Evolutionary conservation across 805 yeast species (phyloP).

Genomic region (Hanseniaspora lindneri): DNA sequence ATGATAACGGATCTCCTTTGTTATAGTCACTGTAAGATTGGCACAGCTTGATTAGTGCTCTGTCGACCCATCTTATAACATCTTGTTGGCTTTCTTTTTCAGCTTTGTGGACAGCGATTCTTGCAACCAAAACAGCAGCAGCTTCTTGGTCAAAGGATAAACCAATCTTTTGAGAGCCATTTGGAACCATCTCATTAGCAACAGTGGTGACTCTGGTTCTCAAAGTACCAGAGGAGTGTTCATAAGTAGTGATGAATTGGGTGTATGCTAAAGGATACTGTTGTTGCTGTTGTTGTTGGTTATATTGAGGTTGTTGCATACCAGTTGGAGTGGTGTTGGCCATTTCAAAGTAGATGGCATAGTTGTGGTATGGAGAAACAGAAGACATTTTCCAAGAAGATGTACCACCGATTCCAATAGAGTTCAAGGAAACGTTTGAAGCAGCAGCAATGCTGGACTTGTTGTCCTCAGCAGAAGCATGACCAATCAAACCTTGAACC

Average conservation of each 20-base stretch:
- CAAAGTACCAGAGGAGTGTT: conserved; percentile 86
- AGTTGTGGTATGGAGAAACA: conserved; percentile 76
- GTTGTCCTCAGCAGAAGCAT: conserved; percentile 48
- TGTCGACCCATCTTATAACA: conserved; percentile 87
- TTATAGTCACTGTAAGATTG: conserved; percentile 88
- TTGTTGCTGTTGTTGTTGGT: conserved; percentile 11
- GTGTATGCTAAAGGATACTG: conserved; percentile 35
- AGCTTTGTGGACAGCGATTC: conserved; percentile 77
- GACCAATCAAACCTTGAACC: conserved; percentile 87
- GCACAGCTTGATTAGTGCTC: conserved; percentile 78
- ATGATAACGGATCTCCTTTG: conserved; percentile 71
- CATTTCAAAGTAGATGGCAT: conserved; percentile 81
- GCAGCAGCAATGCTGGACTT: conserved; percentile 42
- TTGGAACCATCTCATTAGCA: conserved; percentile 39
- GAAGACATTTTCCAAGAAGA: conserved; percentile 78
- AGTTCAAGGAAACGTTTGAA: conserved; percentile 75
- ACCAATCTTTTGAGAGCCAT: conserved; percentile 44
- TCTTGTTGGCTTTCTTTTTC: conserved; percentile 84
- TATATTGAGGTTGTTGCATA: conserved; percentile 22
- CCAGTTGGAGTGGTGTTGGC: conserved; percentile 30
- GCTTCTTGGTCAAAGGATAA: conserved; percentile 94
- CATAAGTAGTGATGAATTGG: conserved; percentile 85
- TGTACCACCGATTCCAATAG: conserved; percentile 88
- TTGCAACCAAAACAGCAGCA: conserved; percentile 85
- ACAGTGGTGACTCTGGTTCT: conserved; percentile 86